These are phyloP conservation scores for Geranium incanum DNA, from an alignment of 441 rosid species.

Conservation along the genomic window DNA sequence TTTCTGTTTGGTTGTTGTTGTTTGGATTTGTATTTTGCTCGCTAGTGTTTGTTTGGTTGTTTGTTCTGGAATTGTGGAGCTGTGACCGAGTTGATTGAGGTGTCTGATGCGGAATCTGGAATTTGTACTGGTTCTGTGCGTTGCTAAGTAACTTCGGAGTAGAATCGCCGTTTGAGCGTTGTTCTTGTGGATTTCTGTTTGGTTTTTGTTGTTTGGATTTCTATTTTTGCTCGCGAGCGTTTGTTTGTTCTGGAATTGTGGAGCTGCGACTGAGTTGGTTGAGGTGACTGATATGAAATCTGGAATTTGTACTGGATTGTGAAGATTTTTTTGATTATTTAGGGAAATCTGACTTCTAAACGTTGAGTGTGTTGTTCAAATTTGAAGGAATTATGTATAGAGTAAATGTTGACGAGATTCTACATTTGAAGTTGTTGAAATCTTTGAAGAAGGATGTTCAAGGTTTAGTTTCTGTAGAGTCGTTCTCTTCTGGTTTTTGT, in stretches of 20 bases:
- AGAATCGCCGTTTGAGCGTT: no score
- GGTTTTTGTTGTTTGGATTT: no score
- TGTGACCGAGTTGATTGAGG: neutral
- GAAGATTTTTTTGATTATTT: neutral
- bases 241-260: neutral
- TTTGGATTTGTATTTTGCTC: neutral
- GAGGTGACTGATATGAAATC: neutral
- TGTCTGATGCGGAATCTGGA: neutral
- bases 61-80: neutral
- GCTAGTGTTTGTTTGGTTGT: neutral
- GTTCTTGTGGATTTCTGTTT: no score
- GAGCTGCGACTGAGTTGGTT: neutral
- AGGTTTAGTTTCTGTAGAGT: slow-evolving; percentile 1
- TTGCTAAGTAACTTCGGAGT: no score
- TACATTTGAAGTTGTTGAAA: neutral
- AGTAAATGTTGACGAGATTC: neutral
- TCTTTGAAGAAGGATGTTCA: neutral
- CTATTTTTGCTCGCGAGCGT: neutral
- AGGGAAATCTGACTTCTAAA: neutral
- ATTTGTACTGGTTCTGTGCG: neutral
- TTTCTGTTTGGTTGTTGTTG: neutral
- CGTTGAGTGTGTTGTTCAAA: neutral
- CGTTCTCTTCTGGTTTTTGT: neutral
- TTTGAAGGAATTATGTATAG: neutral
- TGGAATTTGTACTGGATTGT: neutral